A percentile compares a stretch with the other conserved stretches of the same genome.
Evolutionary conservation across 2,329 filamentous ascomycete species (phyloP).

Genomic region (Metarhizium sp.): DNA sequence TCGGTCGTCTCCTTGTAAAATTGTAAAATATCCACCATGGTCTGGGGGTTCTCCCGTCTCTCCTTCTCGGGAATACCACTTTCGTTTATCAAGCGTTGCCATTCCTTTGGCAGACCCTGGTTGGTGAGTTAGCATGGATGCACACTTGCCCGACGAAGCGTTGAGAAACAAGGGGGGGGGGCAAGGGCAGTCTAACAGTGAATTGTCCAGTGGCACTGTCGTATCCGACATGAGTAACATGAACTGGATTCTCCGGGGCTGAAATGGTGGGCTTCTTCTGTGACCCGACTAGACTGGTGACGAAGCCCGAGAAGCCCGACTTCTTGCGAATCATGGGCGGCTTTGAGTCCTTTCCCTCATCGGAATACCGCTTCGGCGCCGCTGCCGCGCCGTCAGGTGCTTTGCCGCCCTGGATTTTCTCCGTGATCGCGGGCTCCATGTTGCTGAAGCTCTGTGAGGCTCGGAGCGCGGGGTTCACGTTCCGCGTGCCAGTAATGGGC

Average conservation of each 20-base stretch:
- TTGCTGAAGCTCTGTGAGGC: constrained; percentile 48
- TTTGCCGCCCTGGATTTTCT: constrained; percentile 24
- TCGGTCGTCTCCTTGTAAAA: constrained; percentile 96
- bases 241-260: constrained; percentile 94
- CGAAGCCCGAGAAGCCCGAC: constrained; percentile 78
- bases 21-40: constrained; percentile 88
- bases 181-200: constrained; percentile 53
- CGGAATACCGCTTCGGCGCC: constrained; percentile 65
- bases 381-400: constrained; percentile 32
- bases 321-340: constrained; percentile 64
- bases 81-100: constrained; percentile 91
- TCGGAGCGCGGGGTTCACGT: constrained; percentile 45
- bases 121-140: constrained; percentile 9
- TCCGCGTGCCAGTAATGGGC: constrained; percentile 43
- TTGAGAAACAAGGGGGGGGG: not conserved
- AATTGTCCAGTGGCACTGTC: constrained; percentile 95
- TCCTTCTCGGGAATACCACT: constrained; percentile 95
- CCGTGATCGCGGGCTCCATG: constrained; percentile 29
- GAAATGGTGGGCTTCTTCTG: constrained; percentile 90
- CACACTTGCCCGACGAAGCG: not conserved
- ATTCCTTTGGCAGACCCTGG: constrained; percentile 91
- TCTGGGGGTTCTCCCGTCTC: constrained; percentile 89
- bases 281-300: constrained; percentile 75
- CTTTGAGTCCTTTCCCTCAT: constrained; percentile 61
- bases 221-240: constrained; percentile 96